Base-by-base conservation (phyloP, 2,329 filamentous ascomycete species). In the Diaporthe ilicicola region DNA sequence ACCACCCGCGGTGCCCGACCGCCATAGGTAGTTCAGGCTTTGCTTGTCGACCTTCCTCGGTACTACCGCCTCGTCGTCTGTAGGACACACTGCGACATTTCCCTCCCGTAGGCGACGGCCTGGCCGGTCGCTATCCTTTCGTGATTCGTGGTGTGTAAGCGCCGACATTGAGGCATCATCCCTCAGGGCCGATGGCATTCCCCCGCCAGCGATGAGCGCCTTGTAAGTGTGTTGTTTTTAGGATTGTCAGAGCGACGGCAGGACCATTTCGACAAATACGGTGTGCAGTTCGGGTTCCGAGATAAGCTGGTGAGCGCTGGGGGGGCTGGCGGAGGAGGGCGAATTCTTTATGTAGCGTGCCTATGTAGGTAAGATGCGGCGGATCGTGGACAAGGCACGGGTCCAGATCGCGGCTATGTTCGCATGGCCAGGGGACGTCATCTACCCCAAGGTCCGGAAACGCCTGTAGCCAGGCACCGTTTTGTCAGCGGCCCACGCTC, bases 1-100 rank as follows among this genome's bases (percentile, higher is more conserved):
- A 19, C 96, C 96, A 59, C 96, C 96, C 2, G 96, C 95, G 39
- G 97, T 83, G 42, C 93, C 94, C 73, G 93, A 96, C 76, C 93
- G 90, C 82, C 94, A 86, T 53, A 96, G 84, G 82, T 98, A 98
- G 76, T 97, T 93, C 74, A 92, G 84, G 79, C 91, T 96, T 79
- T 92, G 90, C 82, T 91, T 94, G 74, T 92, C 85, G 34, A 88
- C 80, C 76, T 86, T 87, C 73, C 81, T 78, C 34, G 84, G 81
- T 70, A 85, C 81, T 76, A 86, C 79, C 76, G 86, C 82, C 73
- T 87, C 84, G 75, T 88, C 82, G 77, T 88, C 86, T 54, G 85
- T 85, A 22, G 85, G 84, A 76, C 82, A 86, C 71, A 88, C 77
- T 46, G 84, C 77, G 32, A 84, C 78, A 53, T 83, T 77, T 73